Percentiles rank a stretch among this genome's conserved stretches.
phyloP scores from a whole-genome alignment of 768 basidiomycete genomes.

The Mycena crocata region DNA sequence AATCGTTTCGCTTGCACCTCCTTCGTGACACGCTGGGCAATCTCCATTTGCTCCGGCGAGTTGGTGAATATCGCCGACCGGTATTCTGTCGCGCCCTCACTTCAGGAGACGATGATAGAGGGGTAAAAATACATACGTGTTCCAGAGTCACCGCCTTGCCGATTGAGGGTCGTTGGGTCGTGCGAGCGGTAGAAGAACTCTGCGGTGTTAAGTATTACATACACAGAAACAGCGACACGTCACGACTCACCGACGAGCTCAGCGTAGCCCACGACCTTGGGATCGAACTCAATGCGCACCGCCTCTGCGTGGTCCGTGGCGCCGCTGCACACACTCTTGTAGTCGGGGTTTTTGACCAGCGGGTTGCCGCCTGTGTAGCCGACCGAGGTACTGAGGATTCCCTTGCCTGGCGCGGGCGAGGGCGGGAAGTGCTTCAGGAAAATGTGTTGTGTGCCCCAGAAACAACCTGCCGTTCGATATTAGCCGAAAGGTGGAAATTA shows the following conservation, averaged over 20 bases:
- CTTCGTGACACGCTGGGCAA: constrained; percentile 81
- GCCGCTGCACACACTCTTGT: constrained; percentile 83
- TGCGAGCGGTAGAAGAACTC: constrained; percentile 97
- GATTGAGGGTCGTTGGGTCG: constrained; percentile 87
- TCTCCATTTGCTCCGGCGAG: constrained; percentile 74
- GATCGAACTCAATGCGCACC: constrained; percentile 88
- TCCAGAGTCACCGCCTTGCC: constrained; percentile 82
- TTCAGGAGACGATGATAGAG: not conserved
- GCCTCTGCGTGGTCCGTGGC: constrained; percentile 91
- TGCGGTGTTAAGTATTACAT: constrained; percentile 37
- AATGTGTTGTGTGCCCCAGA: constrained; percentile 91
- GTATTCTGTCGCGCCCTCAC: constrained; percentile 81
- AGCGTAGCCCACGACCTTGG: constrained; percentile 77
- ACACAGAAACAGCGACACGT: not conserved
- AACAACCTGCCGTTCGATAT: too few species aligned
- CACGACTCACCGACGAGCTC: constrained; percentile 61
- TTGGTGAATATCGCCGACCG: constrained; percentile 92
- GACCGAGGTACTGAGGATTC: constrained; percentile 79
- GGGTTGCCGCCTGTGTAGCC: constrained; percentile 84
- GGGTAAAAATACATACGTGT: constrained; percentile 66
- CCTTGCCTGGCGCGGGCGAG: constrained; percentile 65
- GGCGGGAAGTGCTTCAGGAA: constrained; percentile 84
- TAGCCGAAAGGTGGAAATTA: too few species aligned
- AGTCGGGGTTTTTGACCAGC: constrained; percentile 67
- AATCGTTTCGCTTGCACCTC: constrained; percentile 90